Evolutionary conservation across 176 grass and related monocot species (phyloP).

Genomic region (Oryza coarctata): DNA sequence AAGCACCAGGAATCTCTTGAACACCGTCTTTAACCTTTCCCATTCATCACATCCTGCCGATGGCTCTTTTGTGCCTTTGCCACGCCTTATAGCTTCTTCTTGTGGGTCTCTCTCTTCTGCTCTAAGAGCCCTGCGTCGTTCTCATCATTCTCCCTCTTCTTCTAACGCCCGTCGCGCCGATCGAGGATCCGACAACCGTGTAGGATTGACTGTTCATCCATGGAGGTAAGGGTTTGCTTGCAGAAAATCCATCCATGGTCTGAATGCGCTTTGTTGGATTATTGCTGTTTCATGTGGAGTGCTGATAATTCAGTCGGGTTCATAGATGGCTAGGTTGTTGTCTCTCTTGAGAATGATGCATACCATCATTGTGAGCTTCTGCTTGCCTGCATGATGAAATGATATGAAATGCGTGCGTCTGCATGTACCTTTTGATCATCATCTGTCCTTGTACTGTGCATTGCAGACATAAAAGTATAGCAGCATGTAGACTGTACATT

Average conservation of each 20-base stretch:
- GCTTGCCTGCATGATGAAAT: not conserved
- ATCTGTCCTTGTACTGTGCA: not conserved
- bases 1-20: slow-evolving; percentile 47
- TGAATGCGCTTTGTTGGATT: not conserved
- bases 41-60: slow-evolving; percentile 65
- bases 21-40: slow-evolving; percentile 50
- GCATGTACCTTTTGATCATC: slow-evolving; percentile 3
- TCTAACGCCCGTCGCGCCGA: not conserved
- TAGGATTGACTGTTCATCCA: slow-evolving; percentile 5
- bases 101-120: not conserved
- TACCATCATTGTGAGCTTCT: not conserved
- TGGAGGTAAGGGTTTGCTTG: slow-evolving; percentile 42
- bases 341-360: not conserved
- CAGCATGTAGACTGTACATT: not conserved
- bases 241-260: not conserved
- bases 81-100: slow-evolving; percentile 12
- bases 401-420: not conserved
- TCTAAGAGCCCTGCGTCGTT: slow-evolving; percentile 41
- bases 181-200: slow-evolving; percentile 5
- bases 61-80: slow-evolving; percentile 46
- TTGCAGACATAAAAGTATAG: not conserved
- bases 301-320: not conserved
- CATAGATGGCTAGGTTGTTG: not conserved
- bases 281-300: not conserved
- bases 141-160: slow-evolving; percentile 23